Evolutionary conservation across 2,329 filamentous ascomycete genomes (phyloP), one percentile per base, ranked within the genome.

Genomic region (Paecilomyces dactylethromorphus): DNA sequence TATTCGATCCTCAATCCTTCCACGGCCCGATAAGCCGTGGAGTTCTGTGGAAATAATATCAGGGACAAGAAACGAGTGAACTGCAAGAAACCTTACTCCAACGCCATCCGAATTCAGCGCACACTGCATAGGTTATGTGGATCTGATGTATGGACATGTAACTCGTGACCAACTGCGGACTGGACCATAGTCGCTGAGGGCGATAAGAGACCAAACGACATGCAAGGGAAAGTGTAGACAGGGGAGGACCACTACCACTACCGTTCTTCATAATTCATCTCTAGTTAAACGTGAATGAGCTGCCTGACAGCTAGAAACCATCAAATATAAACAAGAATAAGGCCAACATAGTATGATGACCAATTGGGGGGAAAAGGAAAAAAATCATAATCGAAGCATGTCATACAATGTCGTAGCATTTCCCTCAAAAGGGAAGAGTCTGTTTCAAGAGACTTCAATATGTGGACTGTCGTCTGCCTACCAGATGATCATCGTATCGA

Each of bases 391-490:
- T 52, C 50, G 21, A 22, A 52, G 22, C 22, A 29, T 24, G 50
- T 52, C 26, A 24, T 52, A 29, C 21, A 52, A 52, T 52, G 11
- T 52, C 50, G n/a, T 24, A 22, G 50, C 39, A 45, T 52, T 52
- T 52, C 13, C 50, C 13, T 24, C 24, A 26, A 29, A 15, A 8
- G 50, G 7, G 29, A 52, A 3, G 6, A 11, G 50, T 18, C 24
- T 52, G 22, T 22, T 52, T 52, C 22, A 5, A 52, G 21, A 29
- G 11, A 24, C 22, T 24, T 56, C 62, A 66, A 58, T 61, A 65
- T 29, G 70, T 54, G 4, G 70, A 69, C 56, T 71, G 68, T 7
- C 69, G 67, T 62, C 69, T 64, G 22, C 60, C 61, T 7, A 62
- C n/a, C 51, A 8, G 63, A n/a, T 64, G 62, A 8, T 64, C 58